Percentiles rank a stretch among this genome's conserved stretches.
These are phyloP conservation scores for Backusella sp. DNA, from an alignment of 192 early-diverging fungal genomes.

Conservation along the genomic window DNA sequence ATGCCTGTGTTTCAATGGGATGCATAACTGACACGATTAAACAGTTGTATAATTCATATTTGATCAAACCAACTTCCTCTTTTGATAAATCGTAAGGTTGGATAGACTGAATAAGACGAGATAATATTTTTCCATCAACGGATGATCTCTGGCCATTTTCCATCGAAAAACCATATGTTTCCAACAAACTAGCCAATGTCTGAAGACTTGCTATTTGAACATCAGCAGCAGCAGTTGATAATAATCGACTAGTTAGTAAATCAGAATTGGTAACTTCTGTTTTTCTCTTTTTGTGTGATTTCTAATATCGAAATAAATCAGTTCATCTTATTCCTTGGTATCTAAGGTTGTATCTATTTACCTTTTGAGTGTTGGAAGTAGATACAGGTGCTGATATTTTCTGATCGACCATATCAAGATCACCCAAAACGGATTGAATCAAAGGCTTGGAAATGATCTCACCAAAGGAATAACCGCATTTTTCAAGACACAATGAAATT, in stretches of 20 bases:
- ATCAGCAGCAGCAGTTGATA: conserved; percentile 9
- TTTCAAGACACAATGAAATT: conserved; percentile 43
- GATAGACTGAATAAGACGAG: conserved; percentile 25
- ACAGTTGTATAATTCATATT: conserved; percentile 37
- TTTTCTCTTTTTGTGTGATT: conserved; percentile 33
- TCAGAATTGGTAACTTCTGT: conserved; percentile 38
- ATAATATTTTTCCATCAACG: conserved; percentile 33
- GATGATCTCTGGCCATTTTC: conserved; percentile 16
- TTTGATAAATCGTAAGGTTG: not conserved
- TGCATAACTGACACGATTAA: conserved; percentile 38
- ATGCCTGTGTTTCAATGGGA: conserved; percentile 42
- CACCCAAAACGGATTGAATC: conserved; percentile 39
- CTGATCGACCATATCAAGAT: conserved; percentile 33
- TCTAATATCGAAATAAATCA: not conserved
- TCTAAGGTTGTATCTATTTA: not conserved
- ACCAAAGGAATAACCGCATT: conserved; percentile 47
- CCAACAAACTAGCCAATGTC: conserved; percentile 19
- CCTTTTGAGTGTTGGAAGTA: not conserved
- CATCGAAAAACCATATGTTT: conserved; percentile 27
- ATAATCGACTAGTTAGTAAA: conserved; percentile 5
- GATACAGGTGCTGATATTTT: not conserved
- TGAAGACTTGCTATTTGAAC: conserved; percentile 22
- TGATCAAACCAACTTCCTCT: conserved; percentile 6
- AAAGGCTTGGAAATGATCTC: conserved; percentile 42
- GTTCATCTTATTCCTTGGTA: not conserved